Evolutionary conservation across 1,139 yeast species (phyloP), one percentile per base, ranked within the genome.

Genomic region (Lodderomyces theae): DNA sequence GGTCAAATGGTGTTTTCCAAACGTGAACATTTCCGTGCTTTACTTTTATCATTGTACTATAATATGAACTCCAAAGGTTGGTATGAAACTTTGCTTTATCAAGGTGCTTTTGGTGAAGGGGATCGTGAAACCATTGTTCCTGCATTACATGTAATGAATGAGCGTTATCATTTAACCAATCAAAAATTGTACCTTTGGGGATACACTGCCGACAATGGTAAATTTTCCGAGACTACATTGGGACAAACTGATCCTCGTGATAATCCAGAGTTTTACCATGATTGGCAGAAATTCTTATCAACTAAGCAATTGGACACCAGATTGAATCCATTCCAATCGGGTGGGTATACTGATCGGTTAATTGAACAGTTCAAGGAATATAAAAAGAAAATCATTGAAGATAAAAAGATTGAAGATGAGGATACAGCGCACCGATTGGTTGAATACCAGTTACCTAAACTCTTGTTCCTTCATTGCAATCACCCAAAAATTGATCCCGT

Each of bases 61-160:
- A 66, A 64, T 43, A 42, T 63, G 11, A 53, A 60, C 42, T 63
- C 66, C 0, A 56, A 58, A 9, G 42, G 48, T 6, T 58, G 55
- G 45, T 67, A 58, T 47, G 61, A 65, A 44, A 50, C 56, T 16
- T 53, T 69, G 42, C 45, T 69, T 5, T 64, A 58, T 49, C 73
- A 66, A 52, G 72, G 72, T 15, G 61, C 63, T 2, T 64, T 61
- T 8, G 71, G 69, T 5, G 60, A 56, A 31, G 72, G 72, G 30
- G 73, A 68, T 43, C 58, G 68, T 40, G 74, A 69, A 41, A 64
- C 72, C 1, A 58, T 64, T 41, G 58, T 65, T 8, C 70, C 72
- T 3, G 73, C 73, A 3, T 55, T 68, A 37, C 62, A 63, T 38
- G 63, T 63, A 3, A 58, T 68, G 47, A 50, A 61, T 29, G 72